phyloP scores from a whole-genome alignment of 1,139 yeast species.

The Debaryomyces sp. region DNA sequence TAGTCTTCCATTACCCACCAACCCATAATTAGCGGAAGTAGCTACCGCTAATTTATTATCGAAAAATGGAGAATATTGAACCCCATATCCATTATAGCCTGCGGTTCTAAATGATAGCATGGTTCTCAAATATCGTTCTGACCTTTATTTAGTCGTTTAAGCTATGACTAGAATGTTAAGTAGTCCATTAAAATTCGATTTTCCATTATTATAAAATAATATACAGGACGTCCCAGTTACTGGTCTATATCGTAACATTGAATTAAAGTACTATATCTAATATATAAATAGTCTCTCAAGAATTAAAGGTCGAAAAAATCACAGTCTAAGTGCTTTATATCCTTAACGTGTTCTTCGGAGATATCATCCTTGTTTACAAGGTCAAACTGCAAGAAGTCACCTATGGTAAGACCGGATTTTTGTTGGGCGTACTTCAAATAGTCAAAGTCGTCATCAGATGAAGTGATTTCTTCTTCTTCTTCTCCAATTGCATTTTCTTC shows the following conservation, averaged over 20 bases:
- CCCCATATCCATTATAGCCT: constrained; percentile 87
- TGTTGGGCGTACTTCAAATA: constrained; percentile 76
- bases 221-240: neutral
- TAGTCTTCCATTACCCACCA: constrained; percentile 90
- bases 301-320: constrained; percentile 29
- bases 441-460: constrained; percentile 73
- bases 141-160: neutral
- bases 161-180: neutral
- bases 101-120: constrained; percentile 79
- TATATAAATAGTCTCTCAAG: neutral
- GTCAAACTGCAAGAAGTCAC: constrained; percentile 71
- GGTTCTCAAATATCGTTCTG: neutral
- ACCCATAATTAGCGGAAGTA: constrained; percentile 87
- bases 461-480: constrained; percentile 36
- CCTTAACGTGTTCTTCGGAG: constrained; percentile 22
- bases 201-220: neutral
- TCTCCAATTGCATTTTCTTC: constrained; percentile 23
- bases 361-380: constrained; percentile 44
- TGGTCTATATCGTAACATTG: neutral
- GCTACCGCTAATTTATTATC: constrained; percentile 92
- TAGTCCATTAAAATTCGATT: neutral
- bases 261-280: neutral
- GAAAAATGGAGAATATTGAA: constrained; percentile 88
- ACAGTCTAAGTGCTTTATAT: constrained; percentile 47
- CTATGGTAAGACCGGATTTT: constrained; percentile 72